Conservation (phyloP, 2,329 filamentous ascomycete species). For the Xylariales sp. region DNA sequence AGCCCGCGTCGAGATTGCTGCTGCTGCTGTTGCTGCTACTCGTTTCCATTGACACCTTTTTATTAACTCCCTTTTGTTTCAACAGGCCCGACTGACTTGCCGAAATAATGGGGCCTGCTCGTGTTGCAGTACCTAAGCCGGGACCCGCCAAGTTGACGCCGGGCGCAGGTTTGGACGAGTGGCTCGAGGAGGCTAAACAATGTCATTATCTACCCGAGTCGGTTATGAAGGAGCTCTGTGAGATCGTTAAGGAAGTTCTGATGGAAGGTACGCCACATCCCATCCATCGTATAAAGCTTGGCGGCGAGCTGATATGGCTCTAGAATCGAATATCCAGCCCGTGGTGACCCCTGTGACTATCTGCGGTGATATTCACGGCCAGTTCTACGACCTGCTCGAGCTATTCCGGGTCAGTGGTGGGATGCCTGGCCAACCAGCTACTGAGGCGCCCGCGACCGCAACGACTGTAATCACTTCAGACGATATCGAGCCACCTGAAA, state of each 20-base stretch:
- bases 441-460: slow-evolving; percentile 74
- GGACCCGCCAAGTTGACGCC: slow-evolving; percentile 87
- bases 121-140: slow-evolving; percentile 79
- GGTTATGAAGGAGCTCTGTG: slow-evolving; percentile 98
- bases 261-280: slow-evolving; percentile 81
- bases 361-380: slow-evolving; percentile 97
- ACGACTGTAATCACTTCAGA: slow-evolving; percentile 86
- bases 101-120: slow-evolving; percentile 43
- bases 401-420: slow-evolving; percentile 96
- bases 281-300: background rate
- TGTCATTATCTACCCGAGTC: slow-evolving; percentile 96
- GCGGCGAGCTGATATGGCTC: slow-evolving; percentile 11
- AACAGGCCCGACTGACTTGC: slow-evolving; percentile 6
- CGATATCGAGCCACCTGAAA: slow-evolving; percentile 91
- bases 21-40: background rate
- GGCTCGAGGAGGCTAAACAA: slow-evolving; percentile 95
- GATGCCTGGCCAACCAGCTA: slow-evolving; percentile 86
- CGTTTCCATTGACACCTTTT: background rate
- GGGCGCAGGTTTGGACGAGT: slow-evolving; percentile 91
- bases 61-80: slow-evolving; percentile 4
- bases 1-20: slow-evolving; percentile 6
- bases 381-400: slow-evolving; percentile 98
- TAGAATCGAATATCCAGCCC: slow-evolving; percentile 99
- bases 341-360: slow-evolving; percentile 96
- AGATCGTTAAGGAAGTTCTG: slow-evolving; percentile 97